Conservation (phyloP, 495 filamentous ascomycete genomes). For the Penicillium flavigenum region DNA sequence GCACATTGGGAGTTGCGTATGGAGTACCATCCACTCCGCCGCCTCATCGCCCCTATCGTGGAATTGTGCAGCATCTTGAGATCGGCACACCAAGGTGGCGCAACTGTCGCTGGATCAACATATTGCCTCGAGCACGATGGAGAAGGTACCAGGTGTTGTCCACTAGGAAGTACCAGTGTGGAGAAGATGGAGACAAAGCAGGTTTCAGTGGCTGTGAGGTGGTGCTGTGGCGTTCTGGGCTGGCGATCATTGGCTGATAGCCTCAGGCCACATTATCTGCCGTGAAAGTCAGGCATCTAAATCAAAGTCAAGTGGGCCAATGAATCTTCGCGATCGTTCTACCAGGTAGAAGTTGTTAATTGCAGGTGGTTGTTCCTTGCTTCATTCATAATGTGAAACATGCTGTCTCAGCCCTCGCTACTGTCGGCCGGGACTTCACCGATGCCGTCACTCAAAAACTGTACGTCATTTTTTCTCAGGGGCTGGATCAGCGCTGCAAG, state of each 20-base stretch:
- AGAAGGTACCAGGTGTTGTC: too few species aligned
- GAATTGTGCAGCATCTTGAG: not conserved
- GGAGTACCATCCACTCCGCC: conserved; percentile 17
- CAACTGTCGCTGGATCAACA: not conserved
- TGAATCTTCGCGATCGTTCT: not conserved
- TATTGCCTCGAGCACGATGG: conserved; percentile 2
- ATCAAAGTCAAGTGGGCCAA: not conserved
- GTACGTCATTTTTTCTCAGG: conserved; percentile 6
- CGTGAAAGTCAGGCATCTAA: conserved; percentile 4
- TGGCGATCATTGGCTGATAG: conserved; percentile 1
- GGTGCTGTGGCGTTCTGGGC: conserved; percentile 6
- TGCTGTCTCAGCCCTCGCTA: not conserved
- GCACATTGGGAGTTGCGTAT: conserved; percentile 16
- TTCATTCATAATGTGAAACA: not conserved
- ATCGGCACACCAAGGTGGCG: conserved; percentile 3
- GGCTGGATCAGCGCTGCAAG: conserved; percentile 1
- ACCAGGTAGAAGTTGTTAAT: not conserved
- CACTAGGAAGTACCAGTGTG: not conserved
- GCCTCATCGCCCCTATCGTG: conserved; percentile 10
- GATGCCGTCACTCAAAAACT: not conserved
- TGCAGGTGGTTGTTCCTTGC: not conserved
- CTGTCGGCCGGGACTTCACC: not conserved
- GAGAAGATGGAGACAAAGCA: conserved; percentile 2
- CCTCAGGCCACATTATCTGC: conserved; percentile 7
- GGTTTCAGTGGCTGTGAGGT: conserved; percentile 6